These are phyloP conservation scores for Mycothermus thermophilus DNA, from an alignment of 495 filamentous ascomycete genomes.

Conservation along the genomic window DNA sequence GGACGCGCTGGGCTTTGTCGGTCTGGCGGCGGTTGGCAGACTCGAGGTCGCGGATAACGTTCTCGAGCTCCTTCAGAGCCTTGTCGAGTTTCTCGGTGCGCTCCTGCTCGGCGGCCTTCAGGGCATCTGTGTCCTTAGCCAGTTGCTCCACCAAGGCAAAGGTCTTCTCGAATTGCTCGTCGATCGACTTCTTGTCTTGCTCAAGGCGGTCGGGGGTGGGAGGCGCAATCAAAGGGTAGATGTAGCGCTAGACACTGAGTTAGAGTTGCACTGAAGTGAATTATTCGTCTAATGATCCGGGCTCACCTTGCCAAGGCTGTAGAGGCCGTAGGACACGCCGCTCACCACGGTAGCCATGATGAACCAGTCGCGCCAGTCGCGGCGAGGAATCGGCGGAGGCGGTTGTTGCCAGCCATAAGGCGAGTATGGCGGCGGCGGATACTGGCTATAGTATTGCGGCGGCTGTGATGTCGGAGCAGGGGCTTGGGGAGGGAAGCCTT, in stretches of 20 bases:
- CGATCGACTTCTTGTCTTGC: conserved; percentile 81
- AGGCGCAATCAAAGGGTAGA: conserved; percentile 78
- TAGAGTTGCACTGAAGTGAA: conserved; percentile 4
- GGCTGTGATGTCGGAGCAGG: conserved; percentile 23
- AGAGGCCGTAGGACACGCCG: conserved; percentile 76
- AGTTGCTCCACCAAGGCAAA: conserved; percentile 88
- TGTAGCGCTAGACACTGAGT: conserved; percentile 55
- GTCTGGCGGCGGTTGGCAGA: conserved; percentile 62
- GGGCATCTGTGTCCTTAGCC: conserved; percentile 67
- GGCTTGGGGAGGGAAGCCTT: conserved; percentile 35
- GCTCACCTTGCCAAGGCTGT: conserved; percentile 64
- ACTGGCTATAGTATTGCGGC: conserved; percentile 52
- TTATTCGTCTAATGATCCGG: too few relatives aligned
- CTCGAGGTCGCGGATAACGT: conserved; percentile 67
- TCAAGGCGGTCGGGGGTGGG: conserved; percentile 87
- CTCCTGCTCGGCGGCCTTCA: conserved; percentile 73
- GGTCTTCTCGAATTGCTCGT: conserved; percentile 80
- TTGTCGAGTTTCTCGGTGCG: conserved; percentile 75
- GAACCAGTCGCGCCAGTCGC: conserved; percentile 98
- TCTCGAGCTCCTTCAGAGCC: conserved; percentile 71
- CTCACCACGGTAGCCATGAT: conserved; percentile 90
- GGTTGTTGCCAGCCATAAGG: conserved; percentile 56
- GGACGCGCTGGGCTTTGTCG: conserved; percentile 68
- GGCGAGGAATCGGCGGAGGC: conserved; percentile 50
- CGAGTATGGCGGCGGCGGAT: conserved; percentile 44